Evolutionary conservation across 2,329 filamentous ascomycete species (phyloP).

Genomic region (Botrytis medusae): DNA sequence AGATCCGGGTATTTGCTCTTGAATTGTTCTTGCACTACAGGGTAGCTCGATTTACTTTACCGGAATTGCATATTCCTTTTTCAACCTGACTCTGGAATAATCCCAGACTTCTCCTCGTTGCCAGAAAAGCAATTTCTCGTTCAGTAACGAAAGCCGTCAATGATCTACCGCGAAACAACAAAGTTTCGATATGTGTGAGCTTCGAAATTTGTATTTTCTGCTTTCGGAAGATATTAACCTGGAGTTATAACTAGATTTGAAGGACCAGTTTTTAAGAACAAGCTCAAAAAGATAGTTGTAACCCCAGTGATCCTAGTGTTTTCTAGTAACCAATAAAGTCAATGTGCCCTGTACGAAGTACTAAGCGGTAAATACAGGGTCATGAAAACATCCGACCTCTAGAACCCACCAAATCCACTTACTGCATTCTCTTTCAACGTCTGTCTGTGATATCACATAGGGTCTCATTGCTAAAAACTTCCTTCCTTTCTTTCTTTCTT

Average conservation of each 20-base stretch:
- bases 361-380: neutral
- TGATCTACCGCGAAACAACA: conserved; percentile 14
- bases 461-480: neutral
- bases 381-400: neutral
- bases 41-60: neutral
- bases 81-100: neutral
- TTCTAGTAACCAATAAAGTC: conserved; percentile 2
- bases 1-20: conserved; percentile 7
- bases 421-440: conserved; percentile 10
- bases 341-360: neutral
- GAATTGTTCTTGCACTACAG: neutral
- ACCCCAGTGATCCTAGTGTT: neutral
- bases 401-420: neutral
- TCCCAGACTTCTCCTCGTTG: conserved; percentile 1
- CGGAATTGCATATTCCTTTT: conserved; percentile 9
- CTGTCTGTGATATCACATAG: neutral
- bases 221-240: neutral
- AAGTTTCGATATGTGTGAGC: neutral
- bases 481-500: neutral
- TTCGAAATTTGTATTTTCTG: neutral
- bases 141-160: conserved; percentile 14
- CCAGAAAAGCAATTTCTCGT: neutral
- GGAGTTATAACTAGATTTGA: conserved; percentile 13
- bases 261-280: conserved; percentile 5
- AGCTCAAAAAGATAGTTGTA: neutral